These are phyloP conservation scores for Tetradesmus obliquus DNA, from an alignment of 139 green algal genomes.

Conservation along the genomic window DNA sequence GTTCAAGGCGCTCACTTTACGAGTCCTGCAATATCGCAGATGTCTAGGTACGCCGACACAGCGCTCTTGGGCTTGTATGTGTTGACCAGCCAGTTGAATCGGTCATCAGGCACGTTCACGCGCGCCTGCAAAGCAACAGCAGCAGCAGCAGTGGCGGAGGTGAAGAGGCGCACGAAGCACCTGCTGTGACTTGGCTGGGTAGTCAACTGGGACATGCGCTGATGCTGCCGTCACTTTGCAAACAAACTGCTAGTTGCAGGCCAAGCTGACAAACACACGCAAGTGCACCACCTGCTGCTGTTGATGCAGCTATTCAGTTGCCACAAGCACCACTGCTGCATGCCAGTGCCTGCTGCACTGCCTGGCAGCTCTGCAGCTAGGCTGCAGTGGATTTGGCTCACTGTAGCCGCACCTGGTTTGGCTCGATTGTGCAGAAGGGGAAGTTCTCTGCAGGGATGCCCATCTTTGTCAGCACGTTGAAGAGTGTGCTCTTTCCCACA, in stretches of 20 bases:
- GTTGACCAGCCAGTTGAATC: conserved; percentile 93
- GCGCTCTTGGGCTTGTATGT: conserved; percentile 75
- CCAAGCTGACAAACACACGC: no score
- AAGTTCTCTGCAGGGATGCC: conserved; percentile 95
- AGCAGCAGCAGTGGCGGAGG: background rate
- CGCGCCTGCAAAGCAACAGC: conserved; percentile 70
- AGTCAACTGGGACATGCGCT: no score
- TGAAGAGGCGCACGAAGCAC: background rate
- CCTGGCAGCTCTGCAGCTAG: background rate
- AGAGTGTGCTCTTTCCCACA: conserved; percentile 95
- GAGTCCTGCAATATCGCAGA: conserved; percentile 98
- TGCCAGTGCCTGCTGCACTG: no score
- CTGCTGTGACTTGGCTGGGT: background rate
- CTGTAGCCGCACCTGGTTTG: conserved; percentile 72
- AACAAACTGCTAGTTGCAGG: no score
- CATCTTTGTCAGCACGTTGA: conserved; percentile 93
- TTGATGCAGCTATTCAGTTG: no score
- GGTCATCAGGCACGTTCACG: conserved; percentile 96
- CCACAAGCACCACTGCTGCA: no score
- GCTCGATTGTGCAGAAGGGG: conserved; percentile 98
- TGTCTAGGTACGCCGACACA: conserved; percentile 93
- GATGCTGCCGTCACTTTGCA: no score
- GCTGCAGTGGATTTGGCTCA: background rate
- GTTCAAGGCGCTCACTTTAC: conserved; percentile 80
- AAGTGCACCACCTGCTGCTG: no score